Evolutionary conservation across 495 filamentous ascomycete genomes (phyloP).

Genomic region (Trichoderma orchidacearum): DNA sequence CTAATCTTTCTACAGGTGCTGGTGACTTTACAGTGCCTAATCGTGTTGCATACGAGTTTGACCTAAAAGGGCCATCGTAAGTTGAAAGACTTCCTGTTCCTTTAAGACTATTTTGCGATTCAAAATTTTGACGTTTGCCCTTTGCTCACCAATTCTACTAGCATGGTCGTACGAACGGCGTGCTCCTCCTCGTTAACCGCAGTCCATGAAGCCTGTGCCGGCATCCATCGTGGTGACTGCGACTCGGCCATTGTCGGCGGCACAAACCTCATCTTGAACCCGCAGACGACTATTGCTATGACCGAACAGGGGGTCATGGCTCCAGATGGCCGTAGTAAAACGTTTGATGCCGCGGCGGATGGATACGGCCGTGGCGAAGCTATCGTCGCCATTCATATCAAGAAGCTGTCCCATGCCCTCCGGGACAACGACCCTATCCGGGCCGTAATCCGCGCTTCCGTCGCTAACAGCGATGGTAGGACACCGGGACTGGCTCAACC

Average conservation of each 20-base stretch:
- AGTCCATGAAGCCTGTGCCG: slow-evolving; percentile 36
- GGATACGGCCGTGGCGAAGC: slow-evolving; percentile 21
- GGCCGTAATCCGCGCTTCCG: slow-evolving; percentile 32
- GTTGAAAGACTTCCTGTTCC: slow-evolving; percentile 18
- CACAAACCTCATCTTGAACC: slow-evolving; percentile 19
- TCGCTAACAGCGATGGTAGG: slow-evolving; percentile 31
- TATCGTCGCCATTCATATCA: slow-evolving; percentile 23
- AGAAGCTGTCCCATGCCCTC: slow-evolving; percentile 31
- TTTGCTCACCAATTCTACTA: slow-evolving; percentile 10
- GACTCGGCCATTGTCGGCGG: slow-evolving; percentile 23
- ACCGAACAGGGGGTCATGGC: slow-evolving; percentile 21
- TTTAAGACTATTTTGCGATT: slow-evolving; percentile 3
- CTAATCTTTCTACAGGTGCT: slow-evolving; percentile 7
- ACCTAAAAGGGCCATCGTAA: slow-evolving; percentile 25
- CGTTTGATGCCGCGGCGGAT: slow-evolving; percentile 20
- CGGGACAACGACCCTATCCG: slow-evolving; percentile 33
- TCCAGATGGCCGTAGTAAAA: slow-evolving; percentile 17
- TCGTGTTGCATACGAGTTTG: slow-evolving; percentile 21
- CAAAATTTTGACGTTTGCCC: slow-evolving; percentile 21
- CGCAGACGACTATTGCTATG: slow-evolving; percentile 15
- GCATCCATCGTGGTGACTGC: slow-evolving; percentile 22
- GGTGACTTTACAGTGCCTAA: slow-evolving; percentile 22
- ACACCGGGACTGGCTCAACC: slow-evolving; percentile 31
- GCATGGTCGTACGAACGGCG: slow-evolving; percentile 32
- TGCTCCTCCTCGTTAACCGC: slow-evolving; percentile 39